Evolutionary conservation across 495 filamentous ascomycete genomes (phyloP).

Genomic region (Rostrohypoxylon terebratum): DNA sequence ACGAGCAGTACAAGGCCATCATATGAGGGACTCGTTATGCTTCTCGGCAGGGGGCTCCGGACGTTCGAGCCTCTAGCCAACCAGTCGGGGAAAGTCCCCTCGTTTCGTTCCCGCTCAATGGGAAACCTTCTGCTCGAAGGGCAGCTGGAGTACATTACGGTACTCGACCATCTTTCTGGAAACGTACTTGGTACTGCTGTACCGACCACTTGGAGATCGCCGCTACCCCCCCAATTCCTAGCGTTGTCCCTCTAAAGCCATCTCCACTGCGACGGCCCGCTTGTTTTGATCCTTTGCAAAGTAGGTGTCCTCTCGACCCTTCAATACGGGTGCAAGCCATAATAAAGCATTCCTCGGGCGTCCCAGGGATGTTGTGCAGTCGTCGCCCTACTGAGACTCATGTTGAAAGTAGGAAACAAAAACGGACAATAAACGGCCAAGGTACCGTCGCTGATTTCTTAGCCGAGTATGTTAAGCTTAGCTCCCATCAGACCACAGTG

Average conservation of each 20-base stretch:
- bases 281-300: constrained; percentile 41
- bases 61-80: constrained; percentile 21
- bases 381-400: constrained; percentile 28
- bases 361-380: constrained; percentile 35
- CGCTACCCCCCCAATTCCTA: constrained; percentile 48
- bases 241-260: constrained; percentile 42
- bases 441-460: constrained; percentile 35
- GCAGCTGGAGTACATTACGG: constrained; percentile 30
- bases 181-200: constrained; percentile 41
- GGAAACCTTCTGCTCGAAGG: constrained; percentile 17
- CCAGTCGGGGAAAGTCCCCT: constrained; percentile 23
- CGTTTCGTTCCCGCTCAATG: constrained; percentile 24
- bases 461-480: constrained; percentile 43
- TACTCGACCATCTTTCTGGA: constrained; percentile 30
- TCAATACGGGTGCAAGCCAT: constrained; percentile 37
- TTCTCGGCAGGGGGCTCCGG: constrained; percentile 20
- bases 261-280: constrained; percentile 48
- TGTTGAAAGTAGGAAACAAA: constrained; percentile 25
- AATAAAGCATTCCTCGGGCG: constrained; percentile 32
- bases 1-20: constrained; percentile 11
- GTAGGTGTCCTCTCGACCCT: constrained; percentile 33
- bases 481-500: constrained; percentile 45
- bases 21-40: constrained; percentile 16
- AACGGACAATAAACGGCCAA: constrained; percentile 31
- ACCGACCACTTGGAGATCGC: constrained; percentile 48